A percentile compares a stretch with the other conserved stretches of the same genome.
These are phyloP conservation scores for Penicillium steckii DNA, from an alignment of 495 filamentous ascomycete genomes.

Conservation along the genomic window DNA sequence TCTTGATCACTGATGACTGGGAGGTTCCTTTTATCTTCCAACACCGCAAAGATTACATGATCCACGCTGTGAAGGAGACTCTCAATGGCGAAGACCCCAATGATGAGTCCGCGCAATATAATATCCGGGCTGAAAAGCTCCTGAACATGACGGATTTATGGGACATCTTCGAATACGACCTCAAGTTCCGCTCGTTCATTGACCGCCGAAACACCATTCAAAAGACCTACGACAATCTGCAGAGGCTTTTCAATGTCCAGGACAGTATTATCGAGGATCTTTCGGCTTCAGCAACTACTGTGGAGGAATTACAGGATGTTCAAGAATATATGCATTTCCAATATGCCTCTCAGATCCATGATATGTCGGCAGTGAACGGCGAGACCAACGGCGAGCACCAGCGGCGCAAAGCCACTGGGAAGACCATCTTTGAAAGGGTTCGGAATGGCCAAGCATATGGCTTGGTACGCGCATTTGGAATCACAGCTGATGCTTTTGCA, in stretches of 20 bases:
- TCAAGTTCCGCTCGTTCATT: slow-evolving; percentile 86
- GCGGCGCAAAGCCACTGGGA: slow-evolving; percentile 74
- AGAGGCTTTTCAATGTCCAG: slow-evolving; percentile 46
- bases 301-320: slow-evolving; percentile 93
- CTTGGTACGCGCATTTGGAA: slow-evolving; percentile 85
- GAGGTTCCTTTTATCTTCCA: slow-evolving; percentile 98
- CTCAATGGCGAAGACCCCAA: slow-evolving; percentile 50
- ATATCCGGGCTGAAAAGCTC: slow-evolving; percentile 78
- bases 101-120: slow-evolving; percentile 68
- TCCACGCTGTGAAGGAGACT: slow-evolving; percentile 77
- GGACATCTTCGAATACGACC: slow-evolving; percentile 89
- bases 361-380: slow-evolving; percentile 61
- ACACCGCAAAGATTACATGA: slow-evolving; percentile 95
- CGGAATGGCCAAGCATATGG: slow-evolving; percentile 75
- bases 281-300: slow-evolving; percentile 68
- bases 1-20: slow-evolving; percentile 86
- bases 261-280: slow-evolving; percentile 73
- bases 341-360: slow-evolving; percentile 79
- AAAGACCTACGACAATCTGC: slow-evolving; percentile 71
- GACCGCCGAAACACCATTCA: slow-evolving; percentile 86
- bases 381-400: slow-evolving; percentile 50
- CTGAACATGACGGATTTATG: slow-evolving; percentile 91
- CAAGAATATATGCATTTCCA: slow-evolving; percentile 97
- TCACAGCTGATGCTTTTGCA: slow-evolving; percentile 83
- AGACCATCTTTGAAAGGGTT: slow-evolving; percentile 76